phyloP scores from a whole-genome alignment of 352 stramenopile genomes.

The Globisporangium okanoganense region DNA sequence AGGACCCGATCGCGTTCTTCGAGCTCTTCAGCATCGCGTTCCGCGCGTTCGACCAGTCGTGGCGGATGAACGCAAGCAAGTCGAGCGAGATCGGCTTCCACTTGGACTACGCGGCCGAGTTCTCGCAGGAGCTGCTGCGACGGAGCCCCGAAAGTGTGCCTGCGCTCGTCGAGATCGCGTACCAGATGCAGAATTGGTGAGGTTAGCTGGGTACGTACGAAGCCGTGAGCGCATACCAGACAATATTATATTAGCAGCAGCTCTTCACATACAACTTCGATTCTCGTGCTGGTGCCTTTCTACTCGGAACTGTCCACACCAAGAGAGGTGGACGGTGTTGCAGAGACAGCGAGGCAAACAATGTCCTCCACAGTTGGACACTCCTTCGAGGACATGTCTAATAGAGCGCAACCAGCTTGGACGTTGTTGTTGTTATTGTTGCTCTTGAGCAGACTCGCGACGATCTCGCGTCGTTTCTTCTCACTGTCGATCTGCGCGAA shows the following conservation, averaged over 20 bases:
- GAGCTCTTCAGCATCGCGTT: slow-evolving; percentile 79
- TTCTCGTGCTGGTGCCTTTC: background rate
- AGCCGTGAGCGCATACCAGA: background rate
- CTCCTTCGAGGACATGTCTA: background rate
- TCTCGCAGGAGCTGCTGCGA: slow-evolving; percentile 69
- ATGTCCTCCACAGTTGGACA: slow-evolving; percentile 14
- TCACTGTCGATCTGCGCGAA: slow-evolving; percentile 33
- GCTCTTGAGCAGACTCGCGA: slow-evolving; percentile 26
- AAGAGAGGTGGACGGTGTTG: slow-evolving; percentile 18
- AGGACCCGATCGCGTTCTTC: slow-evolving; percentile 80
- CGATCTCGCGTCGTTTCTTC: slow-evolving; percentile 36
- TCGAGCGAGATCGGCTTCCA: slow-evolving; percentile 59
- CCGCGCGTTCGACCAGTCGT: slow-evolving; percentile 67
- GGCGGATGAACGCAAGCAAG: slow-evolving; percentile 40
- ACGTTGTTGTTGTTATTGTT: background rate
- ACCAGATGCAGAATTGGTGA: slow-evolving; percentile 80
- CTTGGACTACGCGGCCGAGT: slow-evolving; percentile 64
- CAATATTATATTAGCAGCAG: slow-evolving; percentile 15
- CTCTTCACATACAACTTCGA: background rate
- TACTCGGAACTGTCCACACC: background rate
- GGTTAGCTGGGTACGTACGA: background rate
- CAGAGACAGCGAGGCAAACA: slow-evolving; percentile 13
- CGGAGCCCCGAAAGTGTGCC: slow-evolving; percentile 54
- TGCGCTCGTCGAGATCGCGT: slow-evolving; percentile 56
- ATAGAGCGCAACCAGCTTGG: background rate